Evolutionary conservation across 495 filamentous ascomycete species (phyloP).

Genomic region (Endocarpon pusillum): DNA sequence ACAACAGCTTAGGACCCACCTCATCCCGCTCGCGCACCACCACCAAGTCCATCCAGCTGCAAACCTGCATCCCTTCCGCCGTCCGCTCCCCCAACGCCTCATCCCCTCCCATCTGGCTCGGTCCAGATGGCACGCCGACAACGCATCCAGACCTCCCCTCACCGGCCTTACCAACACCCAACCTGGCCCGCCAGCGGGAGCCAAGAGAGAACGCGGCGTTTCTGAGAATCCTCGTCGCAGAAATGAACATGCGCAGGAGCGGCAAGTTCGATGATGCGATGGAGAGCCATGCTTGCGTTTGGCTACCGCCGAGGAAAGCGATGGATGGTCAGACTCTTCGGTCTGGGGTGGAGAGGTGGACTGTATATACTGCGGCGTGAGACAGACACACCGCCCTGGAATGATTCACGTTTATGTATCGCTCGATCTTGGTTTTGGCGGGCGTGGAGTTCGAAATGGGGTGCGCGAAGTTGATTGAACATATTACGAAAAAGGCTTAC

Average conservation of each 20-base stretch:
- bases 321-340: no score
- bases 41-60: constrained; percentile 73
- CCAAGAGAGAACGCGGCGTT: constrained; percentile 88
- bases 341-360: no score
- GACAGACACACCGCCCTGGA: no score
- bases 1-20: constrained; percentile 8
- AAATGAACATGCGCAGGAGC: constrained; percentile 89
- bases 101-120: constrained; percentile 20
- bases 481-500: no score
- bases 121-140: constrained; percentile 16
- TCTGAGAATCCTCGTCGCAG: constrained; percentile 80
- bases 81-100: constrained; percentile 21
- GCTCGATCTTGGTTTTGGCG: no score
- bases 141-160: constrained; percentile 23
- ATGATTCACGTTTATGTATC: no score
- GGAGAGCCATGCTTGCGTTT: constrained; percentile 68
- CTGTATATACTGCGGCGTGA: no score
- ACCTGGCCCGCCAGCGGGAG: constrained; percentile 61
- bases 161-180: constrained; percentile 22
- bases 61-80: constrained; percentile 42
- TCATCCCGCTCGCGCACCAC: no score
- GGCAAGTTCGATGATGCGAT: constrained; percentile 78
- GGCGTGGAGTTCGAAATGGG: no score
- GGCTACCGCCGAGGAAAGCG: constrained; percentile 66
- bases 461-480: no score